Evolutionary conservation across 768 basidiomycete genomes (phyloP), one percentile per base, ranked within the genome.

Genomic region (Pisolithus albus): DNA sequence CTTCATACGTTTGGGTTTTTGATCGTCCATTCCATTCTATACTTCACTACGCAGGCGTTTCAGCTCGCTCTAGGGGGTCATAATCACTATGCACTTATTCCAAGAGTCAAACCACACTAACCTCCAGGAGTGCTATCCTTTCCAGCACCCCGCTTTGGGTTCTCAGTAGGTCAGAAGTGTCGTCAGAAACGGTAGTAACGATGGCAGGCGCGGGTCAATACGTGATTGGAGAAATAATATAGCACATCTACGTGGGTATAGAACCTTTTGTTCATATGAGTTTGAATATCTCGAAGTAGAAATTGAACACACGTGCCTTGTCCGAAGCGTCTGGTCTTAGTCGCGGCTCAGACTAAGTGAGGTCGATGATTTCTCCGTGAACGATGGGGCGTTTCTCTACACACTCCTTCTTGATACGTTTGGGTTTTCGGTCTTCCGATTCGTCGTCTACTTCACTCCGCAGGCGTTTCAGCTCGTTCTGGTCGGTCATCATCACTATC

Each of bases 1-100:
- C 47, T 63, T 59, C 36, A 59, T 41, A 32, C 54, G 56, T 41
- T 63, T 57, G 7, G 54, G 44, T 13, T 61, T 59, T 15, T 18
- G 43, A 26, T 56, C 52, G 19, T 53, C 39, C 7, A 44, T 39
- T 13, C 38, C 15, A 23, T 38, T 16, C 19, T 8, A 15, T 13
- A 51, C 46, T 44, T 57, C 15, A 13, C 30, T 41, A n/a, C 57
- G 57, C 23, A 59, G 53, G 24, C 50, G 57, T 36, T 55, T 52
- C 21, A 59, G 52, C 28, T 60, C 54, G 38, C 49, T 52, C 55
- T 56, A 37, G 2, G 4, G 2, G 3, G 1, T 41, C 6, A 34
- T 34, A 28, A 42, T 46, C 36, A 32, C 18, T 9, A 4, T 21
- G 2, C 3, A 28, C n/a, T 19, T 7, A 37, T 18, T 6, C 10